phyloP scores from a whole-genome alignment of 805 yeast genomes.

The Pichia cephalocereana region DNA sequence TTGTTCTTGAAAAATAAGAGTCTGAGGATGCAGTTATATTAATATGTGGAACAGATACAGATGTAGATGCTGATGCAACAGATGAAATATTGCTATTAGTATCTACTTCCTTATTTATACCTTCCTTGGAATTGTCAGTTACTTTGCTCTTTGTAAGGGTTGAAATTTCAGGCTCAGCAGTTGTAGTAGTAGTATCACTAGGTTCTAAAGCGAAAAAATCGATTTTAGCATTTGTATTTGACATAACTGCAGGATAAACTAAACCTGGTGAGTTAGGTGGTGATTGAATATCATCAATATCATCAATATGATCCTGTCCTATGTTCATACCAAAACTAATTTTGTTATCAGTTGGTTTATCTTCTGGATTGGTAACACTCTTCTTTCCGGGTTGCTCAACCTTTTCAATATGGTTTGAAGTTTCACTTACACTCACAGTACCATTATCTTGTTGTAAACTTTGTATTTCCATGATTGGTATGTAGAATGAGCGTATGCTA shows the following conservation, averaged over 20 bases:
- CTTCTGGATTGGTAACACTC: too few species aligned
- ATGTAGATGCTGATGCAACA: too few species aligned
- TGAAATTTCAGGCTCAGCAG: not conserved
- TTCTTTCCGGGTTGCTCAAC: too few species aligned
- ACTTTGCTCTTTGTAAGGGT: not conserved
- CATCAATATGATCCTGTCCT: conserved; percentile 4
- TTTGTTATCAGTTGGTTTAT: not conserved
- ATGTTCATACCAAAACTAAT: not conserved
- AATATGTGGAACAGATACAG: not conserved
- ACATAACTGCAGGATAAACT: conserved; percentile 11
- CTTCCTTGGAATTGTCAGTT: not conserved
- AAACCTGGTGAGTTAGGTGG: conserved; percentile 26
- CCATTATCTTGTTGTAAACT: too few species aligned
- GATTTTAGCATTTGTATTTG: conserved; percentile 17
- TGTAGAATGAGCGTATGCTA: too few species aligned
- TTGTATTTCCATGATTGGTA: too few species aligned
- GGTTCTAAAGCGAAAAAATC: conserved; percentile 23
- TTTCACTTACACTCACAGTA: too few species aligned
- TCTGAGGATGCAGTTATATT: conserved; percentile 22
- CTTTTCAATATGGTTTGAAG: too few species aligned
- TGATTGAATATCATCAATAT: conserved; percentile 12
- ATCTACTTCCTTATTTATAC: too few species aligned
- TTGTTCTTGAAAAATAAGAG: conserved; percentile 26
- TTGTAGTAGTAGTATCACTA: too few species aligned
- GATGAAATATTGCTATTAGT: too few species aligned